These are phyloP conservation scores for Arthroderma sp. DNA, from an alignment of 2,329 filamentous ascomycete species.

Conservation along the genomic window DNA sequence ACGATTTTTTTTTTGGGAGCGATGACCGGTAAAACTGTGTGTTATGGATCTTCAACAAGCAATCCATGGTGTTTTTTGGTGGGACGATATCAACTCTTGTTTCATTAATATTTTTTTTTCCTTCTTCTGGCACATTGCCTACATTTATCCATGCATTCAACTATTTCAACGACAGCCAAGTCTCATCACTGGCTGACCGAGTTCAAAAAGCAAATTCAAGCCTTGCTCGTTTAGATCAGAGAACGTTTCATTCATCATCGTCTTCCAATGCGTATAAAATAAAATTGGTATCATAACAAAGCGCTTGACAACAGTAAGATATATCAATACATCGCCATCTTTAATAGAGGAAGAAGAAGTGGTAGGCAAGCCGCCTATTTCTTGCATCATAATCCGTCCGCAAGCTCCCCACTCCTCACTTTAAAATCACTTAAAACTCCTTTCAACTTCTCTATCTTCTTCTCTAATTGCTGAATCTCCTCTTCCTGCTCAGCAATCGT, in stretches of 20 bases:
- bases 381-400: background rate
- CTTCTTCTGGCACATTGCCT: background rate
- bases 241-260: background rate
- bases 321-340: background rate
- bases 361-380: background rate
- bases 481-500: conserved; percentile 34
- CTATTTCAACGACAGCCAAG: background rate
- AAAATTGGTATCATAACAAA: background rate
- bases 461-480: conserved; percentile 34
- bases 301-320: background rate
- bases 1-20: conserved; percentile 11
- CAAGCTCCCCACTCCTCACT: conserved; percentile 15
- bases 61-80: conserved; percentile 15
- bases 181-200: conserved; percentile 10
- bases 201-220: conserved; percentile 5
- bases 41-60: conserved; percentile 17
- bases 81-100: background rate
- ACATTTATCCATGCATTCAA: background rate
- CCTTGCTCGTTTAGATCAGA: background rate
- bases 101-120: background rate
- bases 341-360: background rate
- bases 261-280: background rate
- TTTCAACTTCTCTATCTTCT: conserved; percentile 28
- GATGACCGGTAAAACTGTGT: conserved; percentile 11
- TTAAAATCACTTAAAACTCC: conserved; percentile 33